phyloP scores from a whole-genome alignment of 2,329 filamentous ascomycete species.

The Pseudogymnoascus sp. region DNA sequence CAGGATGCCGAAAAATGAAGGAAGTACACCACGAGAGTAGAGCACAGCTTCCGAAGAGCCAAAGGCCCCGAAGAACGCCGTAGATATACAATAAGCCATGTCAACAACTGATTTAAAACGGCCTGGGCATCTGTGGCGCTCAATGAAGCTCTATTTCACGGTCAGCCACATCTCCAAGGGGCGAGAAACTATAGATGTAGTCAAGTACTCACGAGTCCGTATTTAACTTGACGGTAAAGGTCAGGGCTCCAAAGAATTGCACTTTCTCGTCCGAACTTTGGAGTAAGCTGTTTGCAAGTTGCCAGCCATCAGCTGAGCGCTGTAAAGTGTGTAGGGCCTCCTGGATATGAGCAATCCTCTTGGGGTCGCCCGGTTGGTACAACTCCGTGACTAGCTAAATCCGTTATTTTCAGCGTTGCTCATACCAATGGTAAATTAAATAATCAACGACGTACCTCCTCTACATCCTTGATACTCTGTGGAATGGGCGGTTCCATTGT shows the following conservation, averaged over 20 bases:
- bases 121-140: constrained; percentile 48
- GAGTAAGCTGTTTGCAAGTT: constrained; percentile 70
- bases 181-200: background rate
- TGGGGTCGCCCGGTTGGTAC: constrained; percentile 38
- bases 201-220: constrained; percentile 59
- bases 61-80: constrained; percentile 47
- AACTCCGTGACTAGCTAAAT: constrained; percentile 41
- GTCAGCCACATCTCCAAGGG: background rate
- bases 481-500: constrained; percentile 1
- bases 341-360: constrained; percentile 50
- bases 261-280: constrained; percentile 63
- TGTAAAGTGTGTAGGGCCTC: constrained; percentile 73
- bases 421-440: background rate
- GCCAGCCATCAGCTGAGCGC: constrained; percentile 74
- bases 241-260: constrained; percentile 87
- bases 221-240: constrained; percentile 90
- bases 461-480: background rate
- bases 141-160: constrained; percentile 32
- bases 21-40: constrained; percentile 70
- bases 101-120: constrained; percentile 53
- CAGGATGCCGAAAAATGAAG: constrained; percentile 62
- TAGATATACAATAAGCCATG: constrained; percentile 53
- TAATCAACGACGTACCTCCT: background rate
- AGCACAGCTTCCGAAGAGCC: constrained; percentile 66
- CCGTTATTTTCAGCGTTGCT: background rate